Evolutionary conservation across 2,329 filamentous ascomycete genomes (phyloP), one percentile per base, ranked within the genome.

Genomic region (Curvularia spicifera): DNA sequence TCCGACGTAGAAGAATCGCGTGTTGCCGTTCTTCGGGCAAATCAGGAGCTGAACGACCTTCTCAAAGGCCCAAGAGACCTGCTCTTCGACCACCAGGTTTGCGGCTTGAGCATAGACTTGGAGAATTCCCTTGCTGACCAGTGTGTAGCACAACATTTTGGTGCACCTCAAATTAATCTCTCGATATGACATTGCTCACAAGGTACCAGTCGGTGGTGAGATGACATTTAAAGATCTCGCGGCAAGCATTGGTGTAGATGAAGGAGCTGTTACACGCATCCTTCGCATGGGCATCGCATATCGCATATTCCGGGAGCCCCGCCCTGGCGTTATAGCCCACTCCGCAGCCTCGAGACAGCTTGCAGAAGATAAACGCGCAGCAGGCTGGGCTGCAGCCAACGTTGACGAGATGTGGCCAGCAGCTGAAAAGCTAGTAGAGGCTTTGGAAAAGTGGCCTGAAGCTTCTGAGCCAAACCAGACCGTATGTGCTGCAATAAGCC

Each of bases 281-380:
- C 28, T 60, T 24, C 53, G 57, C 10, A 31, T 60, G 28, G 57
- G 43, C 5, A 46, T 64, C 6, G 60, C 64, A 20, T 47, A 60
- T 50, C 52, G 61, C 13, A 49, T 67, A 26, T 67, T 65, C 40
- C 39, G 42, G 47, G 64, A 67, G 44, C 49, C 47, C 20, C 51
- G 22, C 4, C 53, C 48, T 4, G 62, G 64, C 1, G 24, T 58
- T 4, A 46, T 67, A 31, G 44, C 52, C 6, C 63, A 67, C 47
- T 65, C 60, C 10, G 60, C 43, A 20, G 53, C 49, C 10, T 56
- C 49, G 1, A 35, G 53, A 40, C 33, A 49, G 47, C 42, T 60
- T 13, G 29, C 24, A 8, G 40, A 50, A 20, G 46, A 59, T 31
- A 26, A 20, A 35, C 28, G 42, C 8, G 35, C 53, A 12, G 24